These are phyloP conservation scores for Aspergillus indologenus DNA, from an alignment of 495 filamentous ascomycete genomes.

Conservation along the genomic window DNA sequence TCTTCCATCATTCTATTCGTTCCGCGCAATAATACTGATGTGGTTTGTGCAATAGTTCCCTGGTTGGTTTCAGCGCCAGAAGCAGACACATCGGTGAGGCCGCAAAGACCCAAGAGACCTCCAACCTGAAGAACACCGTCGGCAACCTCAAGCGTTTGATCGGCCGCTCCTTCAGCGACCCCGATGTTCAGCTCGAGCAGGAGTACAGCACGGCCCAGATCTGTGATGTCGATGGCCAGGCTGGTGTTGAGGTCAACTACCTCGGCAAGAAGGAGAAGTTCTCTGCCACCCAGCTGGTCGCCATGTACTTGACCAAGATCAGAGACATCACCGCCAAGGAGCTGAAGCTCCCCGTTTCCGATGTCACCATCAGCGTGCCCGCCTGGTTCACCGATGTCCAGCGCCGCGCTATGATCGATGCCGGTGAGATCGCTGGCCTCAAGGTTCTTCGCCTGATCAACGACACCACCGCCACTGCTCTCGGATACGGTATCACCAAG, in stretches of 20 bases:
- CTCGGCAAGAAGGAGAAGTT: constrained; percentile 93
- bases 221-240: constrained; percentile 87
- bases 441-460: constrained; percentile 94
- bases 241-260: constrained; percentile 92
- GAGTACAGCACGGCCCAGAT: constrained; percentile 84
- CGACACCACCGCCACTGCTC: constrained; percentile 93
- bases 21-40: constrained; percentile 26
- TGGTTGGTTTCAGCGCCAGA: constrained; percentile 93
- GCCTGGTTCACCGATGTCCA: constrained; percentile 97
- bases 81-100: constrained; percentile 89
- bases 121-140: constrained; percentile 99
- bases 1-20: neutral
- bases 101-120: constrained; percentile 98
- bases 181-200: constrained; percentile 88
- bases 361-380: constrained; percentile 91
- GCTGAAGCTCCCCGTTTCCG: constrained; percentile 87
- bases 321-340: constrained; percentile 83
- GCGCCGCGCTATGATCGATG: constrained; percentile 84
- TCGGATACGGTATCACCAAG: constrained; percentile 98
- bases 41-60: constrained; percentile 57
- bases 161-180: constrained; percentile 80
- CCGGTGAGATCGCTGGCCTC: constrained; percentile 89
- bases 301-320: constrained; percentile 95
- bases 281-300: constrained; percentile 83
- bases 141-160: constrained; percentile 86